Evolutionary conservation across 1,139 yeast genomes (phyloP).

Genomic region (Arxiozyma slooffiae): DNA sequence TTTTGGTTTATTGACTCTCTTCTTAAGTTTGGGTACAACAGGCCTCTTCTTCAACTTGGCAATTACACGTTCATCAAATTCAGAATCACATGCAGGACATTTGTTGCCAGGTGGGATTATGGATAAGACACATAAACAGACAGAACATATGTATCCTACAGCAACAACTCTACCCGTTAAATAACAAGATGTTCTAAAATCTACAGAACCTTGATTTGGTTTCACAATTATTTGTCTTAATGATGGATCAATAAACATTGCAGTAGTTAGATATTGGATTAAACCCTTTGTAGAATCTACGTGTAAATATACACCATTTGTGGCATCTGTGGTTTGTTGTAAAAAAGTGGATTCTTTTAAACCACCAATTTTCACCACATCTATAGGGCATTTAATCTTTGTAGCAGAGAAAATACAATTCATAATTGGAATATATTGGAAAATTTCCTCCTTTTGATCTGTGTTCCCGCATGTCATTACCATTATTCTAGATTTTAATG

Average conservation of each 20-base stretch:
- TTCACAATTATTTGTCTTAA: slow-evolving; percentile 62
- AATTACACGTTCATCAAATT: slow-evolving; percentile 50
- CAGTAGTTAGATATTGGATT: slow-evolving; percentile 52
- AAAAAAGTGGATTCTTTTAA: slow-evolving; percentile 61
- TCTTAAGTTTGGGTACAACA: slow-evolving; percentile 18
- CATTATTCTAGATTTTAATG: slow-evolving; percentile 62
- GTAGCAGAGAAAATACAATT: slow-evolving; percentile 94
- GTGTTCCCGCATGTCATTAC: slow-evolving; percentile 39
- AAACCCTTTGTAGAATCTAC: slow-evolving; percentile 69
- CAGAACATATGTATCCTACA: slow-evolving; percentile 90
- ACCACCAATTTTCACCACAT: slow-evolving; percentile 73
- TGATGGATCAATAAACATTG: slow-evolving; percentile 64
- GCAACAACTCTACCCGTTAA: slow-evolving; percentile 82
- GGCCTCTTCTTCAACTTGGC: slow-evolving; percentile 40
- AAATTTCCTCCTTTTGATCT: slow-evolving; percentile 57
- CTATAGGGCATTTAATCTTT: slow-evolving; percentile 80
- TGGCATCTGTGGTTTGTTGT: slow-evolving; percentile 94
- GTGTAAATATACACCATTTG: slow-evolving; percentile 78
- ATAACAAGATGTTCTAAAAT: slow-evolving; percentile 91
- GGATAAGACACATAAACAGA: slow-evolving; percentile 65
- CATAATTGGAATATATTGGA: slow-evolving; percentile 89
- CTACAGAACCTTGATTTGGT: slow-evolving; percentile 81
- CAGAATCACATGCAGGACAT: slow-evolving; percentile 64
- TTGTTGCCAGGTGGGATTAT: slow-evolving; percentile 43
- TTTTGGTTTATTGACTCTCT: slow-evolving; percentile 5